Conservation (phyloP, 345 rosid genomes). For the Cardamine occulta region DNA sequence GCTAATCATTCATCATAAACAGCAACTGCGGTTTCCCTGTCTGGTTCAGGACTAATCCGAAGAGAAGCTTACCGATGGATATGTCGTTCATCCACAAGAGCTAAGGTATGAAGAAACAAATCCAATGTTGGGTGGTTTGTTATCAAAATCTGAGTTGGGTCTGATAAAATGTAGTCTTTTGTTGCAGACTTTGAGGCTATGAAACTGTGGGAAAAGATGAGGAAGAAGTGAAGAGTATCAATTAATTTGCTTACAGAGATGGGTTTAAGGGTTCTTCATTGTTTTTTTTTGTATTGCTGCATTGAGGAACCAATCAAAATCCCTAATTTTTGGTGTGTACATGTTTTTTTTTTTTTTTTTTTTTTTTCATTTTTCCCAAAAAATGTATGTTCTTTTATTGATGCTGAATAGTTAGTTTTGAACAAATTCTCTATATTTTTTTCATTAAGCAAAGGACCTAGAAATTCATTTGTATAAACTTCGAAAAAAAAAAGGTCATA, state of each 20-base stretch:
- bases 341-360: too few relatives aligned
- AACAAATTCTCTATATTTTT: not conserved
- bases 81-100: slow-evolving; percentile 15
- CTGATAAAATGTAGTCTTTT: slow-evolving; percentile 16
- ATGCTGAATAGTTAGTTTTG: not conserved
- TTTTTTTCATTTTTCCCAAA: not conserved
- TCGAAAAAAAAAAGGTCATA: too few relatives aligned
- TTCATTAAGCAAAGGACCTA: not conserved
- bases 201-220: slow-evolving; percentile 24
- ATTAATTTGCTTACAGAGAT: not conserved
- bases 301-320: slow-evolving; percentile 30
- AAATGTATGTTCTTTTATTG: slow-evolving; percentile 18
- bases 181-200: slow-evolving; percentile 34
- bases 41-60: slow-evolving; percentile 1
- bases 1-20: slow-evolving; percentile 8
- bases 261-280: slow-evolving; percentile 33
- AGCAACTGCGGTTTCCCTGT: not conserved
- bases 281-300: slow-evolving; percentile 32
- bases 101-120: slow-evolving; percentile 29
- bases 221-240: slow-evolving; percentile 6
- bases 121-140: slow-evolving; percentile 4
- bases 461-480: not conserved
- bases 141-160: slow-evolving; percentile 5
- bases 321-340: slow-evolving; percentile 10
- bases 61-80: slow-evolving; percentile 25